These are phyloP conservation scores for Lodderomyces margitis DNA, from an alignment of 1,139 yeast species.

Conservation along the genomic window DNA sequence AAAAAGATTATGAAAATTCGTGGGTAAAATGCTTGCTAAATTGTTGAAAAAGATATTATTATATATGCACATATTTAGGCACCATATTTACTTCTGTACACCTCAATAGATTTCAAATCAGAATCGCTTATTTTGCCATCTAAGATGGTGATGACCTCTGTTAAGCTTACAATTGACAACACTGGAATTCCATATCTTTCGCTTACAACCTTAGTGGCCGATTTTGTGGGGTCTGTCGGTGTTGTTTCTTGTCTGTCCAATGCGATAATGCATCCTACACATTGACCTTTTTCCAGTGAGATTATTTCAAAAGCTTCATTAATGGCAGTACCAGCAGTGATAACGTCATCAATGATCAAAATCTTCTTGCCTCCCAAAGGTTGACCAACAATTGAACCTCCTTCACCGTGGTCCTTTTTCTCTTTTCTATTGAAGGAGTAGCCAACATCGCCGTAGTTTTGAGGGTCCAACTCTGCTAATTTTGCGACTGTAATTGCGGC, in stretches of 20 bases:
- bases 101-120: conserved; percentile 54
- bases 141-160: conserved; percentile 69
- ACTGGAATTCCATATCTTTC: conserved; percentile 78
- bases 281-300: conserved; percentile 62
- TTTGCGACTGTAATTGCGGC: conserved; percentile 93
- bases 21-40: conserved; percentile 23
- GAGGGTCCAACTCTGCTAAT: conserved; percentile 86
- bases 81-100: conserved; percentile 55
- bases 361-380: conserved; percentile 67
- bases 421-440: conserved; percentile 86
- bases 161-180: conserved; percentile 70
- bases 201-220: conserved; percentile 82
- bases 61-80: conserved; percentile 23
- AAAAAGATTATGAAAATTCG: conserved; percentile 51
- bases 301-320: conserved; percentile 89
- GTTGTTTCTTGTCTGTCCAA: conserved; percentile 94
- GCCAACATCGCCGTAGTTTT: conserved; percentile 60
- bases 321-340: conserved; percentile 98
- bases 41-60: neutral
- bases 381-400: conserved; percentile 91
- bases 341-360: conserved; percentile 91
- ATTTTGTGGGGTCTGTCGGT: conserved; percentile 54
- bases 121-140: conserved; percentile 51
- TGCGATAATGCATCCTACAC: conserved; percentile 85
- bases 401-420: conserved; percentile 98